Evolutionary conservation across 352 stramenopile genomes (phyloP).

Genomic region (Pythium apleroticum): DNA sequence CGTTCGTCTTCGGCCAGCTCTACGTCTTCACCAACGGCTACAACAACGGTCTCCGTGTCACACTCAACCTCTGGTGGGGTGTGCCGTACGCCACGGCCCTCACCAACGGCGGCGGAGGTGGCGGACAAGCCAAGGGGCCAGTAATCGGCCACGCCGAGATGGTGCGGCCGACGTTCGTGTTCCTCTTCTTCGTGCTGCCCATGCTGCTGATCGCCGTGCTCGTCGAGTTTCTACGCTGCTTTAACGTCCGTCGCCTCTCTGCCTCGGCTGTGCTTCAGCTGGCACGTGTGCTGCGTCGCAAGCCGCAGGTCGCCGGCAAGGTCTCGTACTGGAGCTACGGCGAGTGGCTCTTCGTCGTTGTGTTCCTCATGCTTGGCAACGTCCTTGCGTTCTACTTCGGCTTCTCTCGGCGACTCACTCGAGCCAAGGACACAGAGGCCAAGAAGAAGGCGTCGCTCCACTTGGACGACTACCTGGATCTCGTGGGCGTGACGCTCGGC

Average conservation of each 20-base stretch:
- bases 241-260: conserved; percentile 38
- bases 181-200: conserved; percentile 41
- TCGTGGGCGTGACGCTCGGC: conserved; percentile 24
- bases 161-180: conserved; percentile 51
- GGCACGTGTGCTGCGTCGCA: conserved; percentile 41
- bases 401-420: neutral
- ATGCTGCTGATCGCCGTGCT: conserved; percentile 39
- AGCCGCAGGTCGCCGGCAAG: conserved; percentile 29
- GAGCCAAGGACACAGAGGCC: neutral
- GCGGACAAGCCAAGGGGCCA: neutral
- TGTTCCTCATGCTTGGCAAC: conserved; percentile 31
- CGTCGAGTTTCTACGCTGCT: conserved; percentile 38
- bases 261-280: conserved; percentile 31
- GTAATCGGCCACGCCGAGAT: conserved; percentile 41
- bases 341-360: conserved; percentile 35
- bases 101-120: conserved; percentile 3
- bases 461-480: conserved; percentile 22
- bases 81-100: conserved; percentile 15
- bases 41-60: conserved; percentile 1
- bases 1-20: conserved; percentile 32
- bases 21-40: conserved; percentile 26
- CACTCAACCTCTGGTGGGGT: conserved; percentile 26
- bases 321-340: conserved; percentile 37
- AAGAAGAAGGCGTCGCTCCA: neutral
- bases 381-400: conserved; percentile 17